Base-by-base conservation (phyloP, 2,329 filamentous ascomycete genomes). In the Colletotrichum tropicicola region DNA sequence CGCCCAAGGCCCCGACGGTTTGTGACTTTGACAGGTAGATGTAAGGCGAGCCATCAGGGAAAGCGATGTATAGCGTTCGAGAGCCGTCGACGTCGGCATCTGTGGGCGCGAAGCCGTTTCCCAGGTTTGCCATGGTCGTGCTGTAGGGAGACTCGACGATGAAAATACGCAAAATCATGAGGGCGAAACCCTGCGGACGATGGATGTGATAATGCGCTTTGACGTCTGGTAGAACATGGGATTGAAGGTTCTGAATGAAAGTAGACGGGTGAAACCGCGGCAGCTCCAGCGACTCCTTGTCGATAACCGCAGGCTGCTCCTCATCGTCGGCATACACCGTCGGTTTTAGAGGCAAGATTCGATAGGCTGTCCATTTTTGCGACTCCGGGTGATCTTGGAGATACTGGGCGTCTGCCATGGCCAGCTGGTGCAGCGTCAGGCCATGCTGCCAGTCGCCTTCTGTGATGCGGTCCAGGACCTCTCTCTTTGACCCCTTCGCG, bases 171-270 rank as follows among this genome's bases (percentile, higher is more conserved):
- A 97, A 79, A 25, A 96, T 82, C 1, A 92, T 85, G 4, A 96
- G 80, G 0, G 92, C 88, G n/a, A 91, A 81, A 1, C 84, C 82
- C 56, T 86, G 83, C 56, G 92, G 90, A n/a, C 90, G 87, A 69
- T 91, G 89, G 65, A 96, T 87, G 70, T 92, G 90, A 75, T 93
- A 96, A 77, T 97, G 92, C 5, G 92, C 91, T 76, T 96, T 97
- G 70, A 94, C 87, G 63, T 96, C 86, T 1, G 93, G 92, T 2
- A 92, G 83, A 17, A 94, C 85, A 72, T 94, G 90, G 41, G 83
- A 82, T 69, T 94, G 91, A 2, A 97, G 86, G 69, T 90, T 91
- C 68, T 88, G 87, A 37, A 97, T 82, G 75, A 97, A 97, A 0
- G 91, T 92, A 5, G 91, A 88, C 1, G 92, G 91, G 72, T 97